Evolutionary conservation across 2,329 filamentous ascomycete genomes (phyloP).

Genomic region (Leptographium flavum): DNA sequence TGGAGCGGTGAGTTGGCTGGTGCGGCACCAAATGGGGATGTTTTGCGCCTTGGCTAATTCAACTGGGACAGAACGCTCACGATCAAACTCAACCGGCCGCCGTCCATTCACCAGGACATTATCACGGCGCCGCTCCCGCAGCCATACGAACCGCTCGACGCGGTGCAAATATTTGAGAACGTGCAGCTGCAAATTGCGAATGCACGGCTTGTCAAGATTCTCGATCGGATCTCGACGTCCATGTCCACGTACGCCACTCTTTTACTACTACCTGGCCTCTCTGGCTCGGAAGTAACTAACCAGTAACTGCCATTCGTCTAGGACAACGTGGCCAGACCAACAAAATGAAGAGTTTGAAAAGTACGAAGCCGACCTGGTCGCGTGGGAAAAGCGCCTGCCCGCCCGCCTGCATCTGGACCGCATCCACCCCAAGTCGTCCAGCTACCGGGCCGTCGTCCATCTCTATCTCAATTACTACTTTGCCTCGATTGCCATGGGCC

Average conservation of each 20-base stretch:
- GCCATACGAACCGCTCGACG: slow-evolving; percentile 1
- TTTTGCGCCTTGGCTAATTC: too few relatives aligned
- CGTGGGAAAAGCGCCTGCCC: not conserved
- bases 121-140: not conserved
- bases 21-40: too few relatives aligned
- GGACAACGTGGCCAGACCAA: too few relatives aligned
- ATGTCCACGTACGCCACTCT: too few relatives aligned
- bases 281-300: too few relatives aligned
- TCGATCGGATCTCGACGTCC: too few relatives aligned
- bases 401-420: not conserved
- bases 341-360: too few relatives aligned
- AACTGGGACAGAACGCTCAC: not conserved
- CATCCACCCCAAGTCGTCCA: not conserved
- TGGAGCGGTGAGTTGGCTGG: not conserved
- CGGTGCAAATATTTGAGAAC: not conserved
- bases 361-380: not conserved
- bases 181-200: not conserved
- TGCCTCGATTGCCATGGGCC: not conserved
- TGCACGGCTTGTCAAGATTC: too few relatives aligned
- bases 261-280: too few relatives aligned
- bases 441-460: not conserved
- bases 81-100: not conserved
- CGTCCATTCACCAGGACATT: not conserved
- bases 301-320: too few relatives aligned
- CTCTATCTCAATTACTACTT: slow-evolving; percentile 1